Base-by-base conservation (phyloP, 169 alveolate genomes). In the Perkinsus marinus region DNA sequence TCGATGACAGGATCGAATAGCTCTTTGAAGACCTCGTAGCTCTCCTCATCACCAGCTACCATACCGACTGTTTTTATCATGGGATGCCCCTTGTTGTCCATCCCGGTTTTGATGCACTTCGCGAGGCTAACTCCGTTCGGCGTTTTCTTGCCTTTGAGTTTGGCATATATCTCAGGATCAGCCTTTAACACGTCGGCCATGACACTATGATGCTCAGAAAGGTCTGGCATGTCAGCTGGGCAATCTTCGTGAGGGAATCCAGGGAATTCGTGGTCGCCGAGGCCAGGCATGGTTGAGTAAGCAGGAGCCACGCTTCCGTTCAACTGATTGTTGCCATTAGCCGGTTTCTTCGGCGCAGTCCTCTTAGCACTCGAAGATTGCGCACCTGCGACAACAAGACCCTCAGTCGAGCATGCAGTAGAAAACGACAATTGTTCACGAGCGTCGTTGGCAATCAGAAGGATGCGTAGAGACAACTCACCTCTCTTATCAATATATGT, bases 11-110 rank as follows among this genome's bases (percentile, higher is more conserved):
- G 91, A 22, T 92, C 92, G 91, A 92, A 92, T 36, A 92, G 36
- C 39, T 92, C 93, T n/a, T n/a, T 43, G 47, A 92, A 92, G 41
- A 89, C 3, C 89, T 13, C 46, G 39, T 16, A 92, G n/a, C 89
- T 43, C 39, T 92, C 93, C 39, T 92, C 92, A 41, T 92, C 93
- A n/a, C 93, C 93, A 5, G 93, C 93, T 7, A 79, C 92, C 39
- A 39, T 38, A 0, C 93, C 93, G 43, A 39, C 41, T n/a, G 89
- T 89, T 37, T 68, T 79, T 13, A 89, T 39, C 91, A 39, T 90
- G 10, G 92, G 93, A 39, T 91, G 93, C 22, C 93, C 93, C 89
- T 90, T 90, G 34, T 91, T 91, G 89, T 91, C 93, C 91, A 91
- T 90, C 5, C 93, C 93, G 6, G 93, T 91, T 34, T 91, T 69